phyloP scores from a whole-genome alignment of 371 early-diverging fungal species.

The Circinella minor region DNA sequence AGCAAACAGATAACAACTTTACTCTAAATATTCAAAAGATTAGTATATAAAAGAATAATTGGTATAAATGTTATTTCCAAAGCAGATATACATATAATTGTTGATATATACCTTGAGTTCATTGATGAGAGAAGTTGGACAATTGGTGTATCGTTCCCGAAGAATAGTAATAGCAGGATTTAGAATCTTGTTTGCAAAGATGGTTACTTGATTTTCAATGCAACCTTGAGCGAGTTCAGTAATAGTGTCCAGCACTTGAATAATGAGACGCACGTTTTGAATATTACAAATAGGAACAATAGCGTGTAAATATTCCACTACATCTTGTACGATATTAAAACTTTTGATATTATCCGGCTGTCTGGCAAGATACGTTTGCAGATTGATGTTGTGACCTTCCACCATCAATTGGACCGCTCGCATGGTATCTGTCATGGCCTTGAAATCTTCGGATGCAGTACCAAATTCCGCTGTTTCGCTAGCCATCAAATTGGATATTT shows the following conservation, averaged over 20 bases:
- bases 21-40: constrained; percentile 21
- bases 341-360: constrained; percentile 65
- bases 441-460: constrained; percentile 38
- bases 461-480: constrained; percentile 36
- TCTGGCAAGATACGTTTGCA: constrained; percentile 56
- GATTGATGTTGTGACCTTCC: constrained; percentile 58
- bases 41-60: not conserved
- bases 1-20: constrained; percentile 53
- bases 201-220: constrained; percentile 44
- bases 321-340: constrained; percentile 59
- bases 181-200: constrained; percentile 59
- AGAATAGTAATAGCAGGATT: constrained; percentile 56
- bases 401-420: constrained; percentile 58
- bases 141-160: constrained; percentile 36
- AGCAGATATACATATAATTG: no score
- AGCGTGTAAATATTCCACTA: constrained; percentile 60
- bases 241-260: constrained; percentile 62
- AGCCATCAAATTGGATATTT: constrained; percentile 33
- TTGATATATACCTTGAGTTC: constrained; percentile 45
- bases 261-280: constrained; percentile 49
- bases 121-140: constrained; percentile 30
- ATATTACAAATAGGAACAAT: constrained; percentile 49
- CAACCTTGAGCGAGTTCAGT: constrained; percentile 61
- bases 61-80: no score
- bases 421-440: constrained; percentile 53